A percentile compares a stretch with the other conserved stretches of the same genome.
Evolutionary conservation across 148 eudicot genomes (phyloP).

Genomic region (Persicaria maculosa): DNA sequence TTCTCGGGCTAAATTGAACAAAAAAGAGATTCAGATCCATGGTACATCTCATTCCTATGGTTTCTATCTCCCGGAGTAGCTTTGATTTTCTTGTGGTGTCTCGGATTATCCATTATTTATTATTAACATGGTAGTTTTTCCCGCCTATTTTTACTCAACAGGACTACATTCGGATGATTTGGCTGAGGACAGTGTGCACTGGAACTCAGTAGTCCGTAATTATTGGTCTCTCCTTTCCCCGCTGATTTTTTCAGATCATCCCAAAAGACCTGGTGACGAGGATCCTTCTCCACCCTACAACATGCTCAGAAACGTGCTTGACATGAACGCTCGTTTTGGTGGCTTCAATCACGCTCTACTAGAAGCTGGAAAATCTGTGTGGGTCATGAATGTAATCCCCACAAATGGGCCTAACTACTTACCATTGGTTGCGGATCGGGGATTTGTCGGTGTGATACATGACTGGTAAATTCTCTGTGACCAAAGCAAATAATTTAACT

Average conservation of each 20-base stretch:
- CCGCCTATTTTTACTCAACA: conserved; percentile 13
- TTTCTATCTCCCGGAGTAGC: background rate
- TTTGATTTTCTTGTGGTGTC: background rate
- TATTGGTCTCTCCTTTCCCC: conserved; percentile 97
- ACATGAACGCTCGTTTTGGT: conserved; percentile 90
- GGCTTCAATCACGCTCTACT: conserved; percentile 74
- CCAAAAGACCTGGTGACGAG: conserved; percentile 94
- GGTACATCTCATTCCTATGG: conserved; percentile 34
- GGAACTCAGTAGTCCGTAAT: conserved; percentile 62
- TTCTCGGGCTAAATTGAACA: conserved; percentile 53
- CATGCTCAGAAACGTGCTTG: conserved; percentile 90
- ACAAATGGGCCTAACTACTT: conserved; percentile 56
- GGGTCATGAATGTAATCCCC: conserved; percentile 99
- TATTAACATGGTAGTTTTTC: background rate
- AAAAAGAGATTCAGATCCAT: conserved; percentile 60
- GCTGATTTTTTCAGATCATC: conserved; percentile 88
- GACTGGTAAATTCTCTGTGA: conserved; percentile 45
- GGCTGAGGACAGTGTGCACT: conserved; percentile 51
- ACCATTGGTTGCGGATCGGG: conserved; percentile 75
- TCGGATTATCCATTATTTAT: background rate
- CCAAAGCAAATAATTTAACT: no score
- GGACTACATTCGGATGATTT: conserved; percentile 59
- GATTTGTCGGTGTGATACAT: conserved; percentile 71
- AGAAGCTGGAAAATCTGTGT: conserved; percentile 74
- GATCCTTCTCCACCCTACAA: conserved; percentile 97